A percentile compares a stretch with the other conserved stretches of the same genome.
Evolutionary conservation across 169 alveolate genomes (phyloP).

Genomic region (Blepharisma undulans): DNA sequence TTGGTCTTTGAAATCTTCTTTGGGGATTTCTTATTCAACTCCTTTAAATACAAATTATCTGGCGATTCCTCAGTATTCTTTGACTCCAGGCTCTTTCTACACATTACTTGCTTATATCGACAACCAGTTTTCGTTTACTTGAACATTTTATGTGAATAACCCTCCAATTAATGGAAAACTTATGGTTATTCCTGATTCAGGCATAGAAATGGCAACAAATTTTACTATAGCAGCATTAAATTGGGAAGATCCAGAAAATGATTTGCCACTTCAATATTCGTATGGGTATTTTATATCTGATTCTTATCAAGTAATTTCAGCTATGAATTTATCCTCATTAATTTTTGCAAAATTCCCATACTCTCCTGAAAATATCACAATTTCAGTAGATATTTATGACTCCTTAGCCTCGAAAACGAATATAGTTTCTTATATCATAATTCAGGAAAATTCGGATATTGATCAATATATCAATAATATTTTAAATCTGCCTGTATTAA

Average conservation of each 20-base stretch:
- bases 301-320: not conserved
- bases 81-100: not conserved
- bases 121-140: not conserved
- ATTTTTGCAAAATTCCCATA: not conserved
- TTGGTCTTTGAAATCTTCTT: not conserved
- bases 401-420: not conserved
- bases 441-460: not conserved
- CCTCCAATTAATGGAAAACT: not conserved
- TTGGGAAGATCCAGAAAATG: slow-evolving; percentile 22
- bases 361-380: not conserved
- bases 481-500: not conserved
- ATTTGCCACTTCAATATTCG: not conserved
- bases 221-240: not conserved
- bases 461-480: not conserved
- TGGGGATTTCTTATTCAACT: not conserved
- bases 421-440: not conserved
- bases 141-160: not conserved
- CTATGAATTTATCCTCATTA: not conserved
- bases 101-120: not conserved
- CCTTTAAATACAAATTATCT: not conserved
- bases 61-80: not conserved
- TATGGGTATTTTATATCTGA: not conserved
- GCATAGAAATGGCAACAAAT: not conserved
- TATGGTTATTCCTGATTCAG: not conserved
- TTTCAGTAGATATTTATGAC: not conserved